A percentile compares a stretch with the other conserved stretches of the same genome.
Evolutionary conservation across 768 basidiomycete species (phyloP).

Genomic region (Trametes sanguinea): DNA sequence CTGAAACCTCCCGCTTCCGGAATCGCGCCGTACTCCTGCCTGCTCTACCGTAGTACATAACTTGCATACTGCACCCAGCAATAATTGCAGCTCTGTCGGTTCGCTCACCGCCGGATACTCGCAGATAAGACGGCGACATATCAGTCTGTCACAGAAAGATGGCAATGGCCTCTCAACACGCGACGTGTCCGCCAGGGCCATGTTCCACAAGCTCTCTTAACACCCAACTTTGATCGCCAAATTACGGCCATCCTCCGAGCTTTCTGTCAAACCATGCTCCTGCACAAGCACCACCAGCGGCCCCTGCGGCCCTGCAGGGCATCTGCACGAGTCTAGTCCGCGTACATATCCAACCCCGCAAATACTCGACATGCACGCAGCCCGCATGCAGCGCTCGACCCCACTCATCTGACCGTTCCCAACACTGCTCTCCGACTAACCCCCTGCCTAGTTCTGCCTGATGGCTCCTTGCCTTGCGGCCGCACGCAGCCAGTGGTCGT

Average conservation of each 20-base stretch:
- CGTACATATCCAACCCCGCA: neutral
- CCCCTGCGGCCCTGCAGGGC: neutral
- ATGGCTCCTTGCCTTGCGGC: slow-evolving; percentile 8
- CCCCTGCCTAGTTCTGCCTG: slow-evolving; percentile 9
- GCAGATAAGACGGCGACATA: slow-evolving; percentile 14
- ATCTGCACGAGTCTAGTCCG: neutral
- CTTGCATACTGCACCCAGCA: no score
- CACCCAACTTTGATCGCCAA: slow-evolving; percentile 13
- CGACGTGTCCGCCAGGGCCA: neutral
- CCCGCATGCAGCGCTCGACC: neutral
- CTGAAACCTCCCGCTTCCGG: slow-evolving; percentile 16
- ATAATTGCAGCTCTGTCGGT: neutral
- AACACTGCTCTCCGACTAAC: neutral
- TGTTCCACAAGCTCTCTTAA: slow-evolving; percentile 2
- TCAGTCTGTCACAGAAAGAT: neutral
- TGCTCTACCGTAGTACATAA: no score
- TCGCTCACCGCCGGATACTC: slow-evolving; percentile 4
- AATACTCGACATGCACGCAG: neutral
- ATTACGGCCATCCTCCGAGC: neutral
- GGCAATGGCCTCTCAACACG: neutral
- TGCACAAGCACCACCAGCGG: neutral
- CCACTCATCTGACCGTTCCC: slow-evolving; percentile 11
- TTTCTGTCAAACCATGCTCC: slow-evolving; percentile 3
- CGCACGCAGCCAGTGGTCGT: neutral
- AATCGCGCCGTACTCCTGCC: neutral